Conservation (phyloP, 805 yeast genomes). For the Candida montana region DNA sequence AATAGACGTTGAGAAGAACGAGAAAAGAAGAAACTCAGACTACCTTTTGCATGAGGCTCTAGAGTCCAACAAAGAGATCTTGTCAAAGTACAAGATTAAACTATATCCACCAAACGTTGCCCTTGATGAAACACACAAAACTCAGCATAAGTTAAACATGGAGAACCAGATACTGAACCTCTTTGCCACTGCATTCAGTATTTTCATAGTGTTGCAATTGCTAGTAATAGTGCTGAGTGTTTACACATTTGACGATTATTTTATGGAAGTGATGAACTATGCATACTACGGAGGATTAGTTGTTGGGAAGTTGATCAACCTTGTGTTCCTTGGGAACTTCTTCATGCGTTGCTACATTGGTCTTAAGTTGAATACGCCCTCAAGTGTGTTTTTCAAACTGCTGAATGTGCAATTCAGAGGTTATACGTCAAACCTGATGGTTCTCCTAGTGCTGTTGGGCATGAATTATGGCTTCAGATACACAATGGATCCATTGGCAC, state of each 20-base stretch:
- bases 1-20: background rate
- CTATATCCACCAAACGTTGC: slow-evolving; percentile 2
- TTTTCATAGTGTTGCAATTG: slow-evolving; percentile 1
- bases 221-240: background rate
- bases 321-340: background rate
- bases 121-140: background rate
- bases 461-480: slow-evolving; percentile 1
- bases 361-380: background rate
- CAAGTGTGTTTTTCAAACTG: background rate
- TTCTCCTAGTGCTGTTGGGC: background rate
- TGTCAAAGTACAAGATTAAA: background rate
- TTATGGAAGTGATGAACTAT: background rate
- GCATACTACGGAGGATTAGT: background rate
- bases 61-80: background rate
- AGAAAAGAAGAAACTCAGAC: slow-evolving; percentile 6
- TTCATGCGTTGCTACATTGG: slow-evolving; percentile 6
- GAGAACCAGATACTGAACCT: slow-evolving; percentile 4
- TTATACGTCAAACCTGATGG: background rate
- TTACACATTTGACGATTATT: background rate
- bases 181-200: background rate
- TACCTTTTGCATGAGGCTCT: slow-evolving; percentile 1
- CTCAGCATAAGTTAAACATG: background rate
- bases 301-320: slow-evolving; percentile 1
- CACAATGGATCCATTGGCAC: background rate
- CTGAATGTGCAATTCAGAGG: slow-evolving; percentile 6